Percentiles rank a stretch among this genome's conserved stretches.
These are phyloP conservation scores for Penicillium mononematosum DNA, from an alignment of 495 filamentous ascomycete genomes.

Conservation along the genomic window DNA sequence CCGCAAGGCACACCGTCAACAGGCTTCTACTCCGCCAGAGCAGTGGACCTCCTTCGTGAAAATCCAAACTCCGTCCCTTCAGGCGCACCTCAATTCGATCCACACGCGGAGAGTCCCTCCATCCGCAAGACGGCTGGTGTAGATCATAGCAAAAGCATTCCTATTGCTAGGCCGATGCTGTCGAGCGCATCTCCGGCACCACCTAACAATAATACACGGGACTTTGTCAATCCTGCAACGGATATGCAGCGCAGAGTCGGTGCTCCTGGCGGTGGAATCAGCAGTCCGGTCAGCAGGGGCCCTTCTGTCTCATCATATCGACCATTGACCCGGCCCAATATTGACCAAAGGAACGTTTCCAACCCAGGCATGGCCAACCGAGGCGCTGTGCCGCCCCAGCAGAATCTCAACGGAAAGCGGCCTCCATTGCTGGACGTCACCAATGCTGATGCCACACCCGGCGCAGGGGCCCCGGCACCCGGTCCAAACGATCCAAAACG, in stretches of 20 bases:
- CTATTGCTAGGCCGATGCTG: conserved; percentile 53
- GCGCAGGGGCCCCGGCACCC: conserved; percentile 19
- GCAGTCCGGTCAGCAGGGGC: conserved; percentile 40
- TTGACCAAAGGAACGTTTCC: conserved; percentile 29
- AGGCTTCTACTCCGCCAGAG: conserved; percentile 77
- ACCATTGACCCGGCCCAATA: conserved; percentile 43
- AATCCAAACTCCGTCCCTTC: conserved; percentile 42
- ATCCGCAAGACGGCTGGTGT: conserved; percentile 89
- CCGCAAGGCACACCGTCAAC: conserved; percentile 40
- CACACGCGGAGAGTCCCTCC: conserved; percentile 76
- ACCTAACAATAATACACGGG: conserved; percentile 25
- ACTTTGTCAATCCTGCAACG: conserved; percentile 68
- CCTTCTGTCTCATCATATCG: conserved; percentile 45
- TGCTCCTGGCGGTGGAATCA: conserved; percentile 53
- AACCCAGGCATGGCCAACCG: conserved; percentile 22
- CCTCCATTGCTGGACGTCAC: conserved; percentile 54
- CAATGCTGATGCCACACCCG: conserved; percentile 35
- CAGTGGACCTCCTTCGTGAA: conserved; percentile 53
- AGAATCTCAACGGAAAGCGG: conserved; percentile 44
- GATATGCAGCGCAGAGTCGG: conserved; percentile 71
- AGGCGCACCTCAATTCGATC: conserved; percentile 69
- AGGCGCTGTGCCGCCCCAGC: conserved; percentile 25
- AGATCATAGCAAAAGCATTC: conserved; percentile 71
- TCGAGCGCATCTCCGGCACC: conserved; percentile 28
- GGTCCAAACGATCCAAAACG: conserved; percentile 40